These are phyloP conservation scores for Metahyphopichia silvanorum DNA, from an alignment of 805 yeast species.

Conservation along the genomic window DNA sequence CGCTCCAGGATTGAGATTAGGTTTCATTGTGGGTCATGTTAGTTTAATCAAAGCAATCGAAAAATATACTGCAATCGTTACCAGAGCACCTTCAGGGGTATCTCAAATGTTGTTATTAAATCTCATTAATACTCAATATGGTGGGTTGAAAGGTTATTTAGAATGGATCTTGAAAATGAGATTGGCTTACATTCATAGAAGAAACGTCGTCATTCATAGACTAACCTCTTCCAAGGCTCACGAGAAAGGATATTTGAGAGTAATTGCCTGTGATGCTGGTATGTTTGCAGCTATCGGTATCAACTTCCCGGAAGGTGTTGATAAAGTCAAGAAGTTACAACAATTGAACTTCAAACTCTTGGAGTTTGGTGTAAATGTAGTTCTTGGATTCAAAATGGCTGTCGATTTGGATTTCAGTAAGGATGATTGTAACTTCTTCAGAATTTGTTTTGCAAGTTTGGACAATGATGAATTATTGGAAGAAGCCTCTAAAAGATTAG, in stretches of 20 bases:
- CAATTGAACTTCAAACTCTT: slow-evolving; percentile 35
- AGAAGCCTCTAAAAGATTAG: slow-evolving; percentile 49
- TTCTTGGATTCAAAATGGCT: slow-evolving; percentile 52
- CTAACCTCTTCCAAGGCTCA: slow-evolving; percentile 16
- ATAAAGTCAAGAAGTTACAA: slow-evolving; percentile 34
- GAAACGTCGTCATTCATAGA: slow-evolving; percentile 12
- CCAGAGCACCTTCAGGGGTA: slow-evolving; percentile 15
- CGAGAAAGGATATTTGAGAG: slow-evolving; percentile 14
- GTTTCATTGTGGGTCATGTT: slow-evolving; percentile 54
- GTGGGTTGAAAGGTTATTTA: slow-evolving; percentile 24
- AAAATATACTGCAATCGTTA: slow-evolving; percentile 12
- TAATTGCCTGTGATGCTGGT: slow-evolving; percentile 21
- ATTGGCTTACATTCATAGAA: slow-evolving; percentile 11
- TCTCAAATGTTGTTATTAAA: slow-evolving; percentile 13
- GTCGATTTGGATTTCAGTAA: slow-evolving; percentile 33
- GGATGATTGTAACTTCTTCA: slow-evolving; percentile 44
- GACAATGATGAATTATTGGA: slow-evolving; percentile 35
- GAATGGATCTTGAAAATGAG: slow-evolving; percentile 15
- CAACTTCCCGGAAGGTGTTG: slow-evolving; percentile 25
- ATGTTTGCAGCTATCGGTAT: slow-evolving; percentile 38
- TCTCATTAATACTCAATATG: slow-evolving; percentile 12
- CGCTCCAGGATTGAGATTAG: slow-evolving; percentile 65
- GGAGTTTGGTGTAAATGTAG: slow-evolving; percentile 47
- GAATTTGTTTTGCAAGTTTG: slow-evolving; percentile 53
- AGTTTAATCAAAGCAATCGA: slow-evolving; percentile 35